Evolutionary conservation across 805 yeast genomes (phyloP), one percentile per base, ranked within the genome.

Genomic region (Saccharomyces mikatae): DNA sequence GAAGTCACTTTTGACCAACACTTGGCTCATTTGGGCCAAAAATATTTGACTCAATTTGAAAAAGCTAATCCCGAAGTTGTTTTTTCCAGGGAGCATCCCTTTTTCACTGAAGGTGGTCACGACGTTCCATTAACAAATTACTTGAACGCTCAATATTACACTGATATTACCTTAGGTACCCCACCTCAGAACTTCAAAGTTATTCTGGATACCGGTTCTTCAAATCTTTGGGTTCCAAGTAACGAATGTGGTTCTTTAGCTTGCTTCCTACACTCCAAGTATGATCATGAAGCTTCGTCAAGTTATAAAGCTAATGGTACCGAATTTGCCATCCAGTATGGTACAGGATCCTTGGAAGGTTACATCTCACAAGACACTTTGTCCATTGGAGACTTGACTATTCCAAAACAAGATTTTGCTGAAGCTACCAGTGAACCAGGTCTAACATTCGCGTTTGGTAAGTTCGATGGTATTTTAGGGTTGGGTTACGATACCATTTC

Each of bases 371-470:
- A 87, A 70, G 99, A 94, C 70, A 76, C 83, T 47, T 74, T 94
- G 64, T 76, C 80, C 57, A 75, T 94, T 60, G 98, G 97, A 56
- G 72, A 68, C 48, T 81, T 94, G 74, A 73, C 77, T 54, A 91
- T 94, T 67, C 86, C 90, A 61, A 76, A 85, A 60, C 98, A 92
- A 77, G 96, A 86, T 70, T 94, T 94, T 69, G 98, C 96, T 57
- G 99, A 94, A 79, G 92, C 97, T 59, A 94, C 99, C 56, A 81
- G 82, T 64, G 99, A 94, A 78, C 98, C 98, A 47, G 99, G 99
- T 54, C 80, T 94, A 62, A 94, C 97, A 0, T 94, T 94, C 76
- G 98, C 99, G 52, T 94, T 94, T 74, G 99, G 97, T 73, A 92
- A 94, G 75, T 94, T 94, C 71, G 99, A 94, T 71, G 99, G 99